phyloP scores from a whole-genome alignment of 2,329 filamentous ascomycete species.

The Trichoderma endophyticum region DNA sequence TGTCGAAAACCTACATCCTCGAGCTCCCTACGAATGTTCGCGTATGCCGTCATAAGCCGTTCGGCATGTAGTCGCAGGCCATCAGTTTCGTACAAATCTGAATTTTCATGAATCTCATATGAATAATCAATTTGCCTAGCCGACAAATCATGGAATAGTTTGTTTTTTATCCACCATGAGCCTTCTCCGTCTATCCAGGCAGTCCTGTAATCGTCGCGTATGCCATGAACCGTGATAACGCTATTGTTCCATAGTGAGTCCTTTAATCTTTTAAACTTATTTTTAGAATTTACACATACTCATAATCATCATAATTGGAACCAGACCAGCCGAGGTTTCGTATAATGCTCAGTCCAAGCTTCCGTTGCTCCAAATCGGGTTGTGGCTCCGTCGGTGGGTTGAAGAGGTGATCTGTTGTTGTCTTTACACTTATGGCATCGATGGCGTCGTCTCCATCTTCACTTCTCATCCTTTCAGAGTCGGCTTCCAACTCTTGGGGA shows the following conservation, averaged over 20 bases:
- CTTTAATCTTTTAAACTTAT: background rate
- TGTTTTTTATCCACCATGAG: background rate
- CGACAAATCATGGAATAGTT: background rate
- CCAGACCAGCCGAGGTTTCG: background rate
- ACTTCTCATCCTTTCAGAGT: background rate
- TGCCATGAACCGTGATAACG: background rate
- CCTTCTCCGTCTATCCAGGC: background rate
- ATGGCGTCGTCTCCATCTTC: background rate
- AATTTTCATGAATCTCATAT: background rate
- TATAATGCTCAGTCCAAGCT: background rate
- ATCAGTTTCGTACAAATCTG: background rate
- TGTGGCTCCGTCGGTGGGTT: background rate
- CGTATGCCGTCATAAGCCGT: background rate
- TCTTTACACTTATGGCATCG: background rate
- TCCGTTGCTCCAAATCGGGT: background rate
- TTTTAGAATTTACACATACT: background rate
- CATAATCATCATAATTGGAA: background rate
- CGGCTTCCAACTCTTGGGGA: background rate
- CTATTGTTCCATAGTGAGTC: background rate
- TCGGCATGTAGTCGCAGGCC: background rate
- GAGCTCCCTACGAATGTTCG: background rate
- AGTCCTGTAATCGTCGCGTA: background rate
- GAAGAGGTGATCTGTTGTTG: background rate
- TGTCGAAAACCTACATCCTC: background rate
- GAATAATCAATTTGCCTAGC: background rate